phyloP scores from a whole-genome alignment of 768 basidiomycete genomes.

The Coprinopsis sp. region DNA sequence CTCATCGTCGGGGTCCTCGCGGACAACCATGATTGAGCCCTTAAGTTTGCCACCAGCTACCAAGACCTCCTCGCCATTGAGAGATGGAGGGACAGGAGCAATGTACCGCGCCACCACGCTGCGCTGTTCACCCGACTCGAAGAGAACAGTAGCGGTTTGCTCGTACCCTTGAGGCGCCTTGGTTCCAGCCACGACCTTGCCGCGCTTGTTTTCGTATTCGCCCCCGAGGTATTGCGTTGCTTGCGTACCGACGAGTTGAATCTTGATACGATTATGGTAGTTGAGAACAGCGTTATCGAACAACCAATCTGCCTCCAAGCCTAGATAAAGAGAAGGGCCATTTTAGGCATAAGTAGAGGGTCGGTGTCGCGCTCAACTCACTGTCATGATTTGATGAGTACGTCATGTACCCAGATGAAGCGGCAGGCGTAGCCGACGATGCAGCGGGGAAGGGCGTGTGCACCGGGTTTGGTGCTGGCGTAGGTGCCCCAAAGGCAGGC shows the following conservation, averaged over 20 bases:
- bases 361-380: not conserved
- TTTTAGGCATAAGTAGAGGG: slow-evolving; percentile 1
- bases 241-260: slow-evolving; percentile 34
- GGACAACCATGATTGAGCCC: slow-evolving; percentile 42
- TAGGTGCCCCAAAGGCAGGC: slow-evolving; percentile 32
- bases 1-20: slow-evolving; percentile 31
- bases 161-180: slow-evolving; percentile 27
- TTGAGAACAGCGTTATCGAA: slow-evolving; percentile 28
- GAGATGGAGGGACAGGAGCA: slow-evolving; percentile 22
- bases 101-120: slow-evolving; percentile 27
- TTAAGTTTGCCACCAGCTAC: slow-evolving; percentile 40
- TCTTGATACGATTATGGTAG: slow-evolving; percentile 32
- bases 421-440: slow-evolving; percentile 6
- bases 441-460: not conserved
- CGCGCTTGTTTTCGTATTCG: slow-evolving; percentile 28
- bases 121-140: slow-evolving; percentile 24
- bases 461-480: slow-evolving; percentile 29
- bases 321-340: slow-evolving; percentile 21
- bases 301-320: slow-evolving; percentile 37
- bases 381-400: not conserved
- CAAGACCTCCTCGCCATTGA: slow-evolving; percentile 44
- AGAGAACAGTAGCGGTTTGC: slow-evolving; percentile 32
- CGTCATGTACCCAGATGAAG: not conserved
- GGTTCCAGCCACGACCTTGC: slow-evolving; percentile 28
- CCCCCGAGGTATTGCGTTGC: slow-evolving; percentile 31